phyloP scores from a whole-genome alignment of 805 yeast genomes.

The Ogataea ramenticola region DNA sequence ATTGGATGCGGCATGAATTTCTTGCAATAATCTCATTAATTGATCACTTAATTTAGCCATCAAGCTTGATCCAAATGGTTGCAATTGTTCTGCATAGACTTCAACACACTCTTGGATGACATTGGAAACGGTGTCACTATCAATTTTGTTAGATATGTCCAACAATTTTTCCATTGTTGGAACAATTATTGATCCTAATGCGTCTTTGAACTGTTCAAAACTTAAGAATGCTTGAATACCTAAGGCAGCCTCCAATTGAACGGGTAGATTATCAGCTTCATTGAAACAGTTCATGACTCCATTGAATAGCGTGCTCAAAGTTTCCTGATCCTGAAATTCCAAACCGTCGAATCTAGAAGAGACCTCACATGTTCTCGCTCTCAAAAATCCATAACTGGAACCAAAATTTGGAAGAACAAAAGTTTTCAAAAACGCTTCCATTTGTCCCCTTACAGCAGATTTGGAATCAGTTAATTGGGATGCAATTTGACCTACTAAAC shows the following conservation, averaged over 20 bases:
- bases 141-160: slow-evolving; percentile 70
- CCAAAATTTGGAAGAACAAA: slow-evolving; percentile 68
- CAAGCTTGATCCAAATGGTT: slow-evolving; percentile 79
- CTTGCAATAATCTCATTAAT: slow-evolving; percentile 62
- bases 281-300: slow-evolving; percentile 41
- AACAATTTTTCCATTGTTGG: slow-evolving; percentile 78
- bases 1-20: slow-evolving; percentile 56
- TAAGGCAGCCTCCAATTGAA: slow-evolving; percentile 75
- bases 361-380: slow-evolving; percentile 68
- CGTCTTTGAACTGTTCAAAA: slow-evolving; percentile 58
- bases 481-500: slow-evolving; percentile 70
- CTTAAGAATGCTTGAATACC: slow-evolving; percentile 76
- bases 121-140: slow-evolving; percentile 77
- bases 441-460: slow-evolving; percentile 52
- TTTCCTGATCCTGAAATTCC: slow-evolving; percentile 35
- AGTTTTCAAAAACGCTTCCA: slow-evolving; percentile 59
- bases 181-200: slow-evolving; percentile 60
- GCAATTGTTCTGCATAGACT: slow-evolving; percentile 76
- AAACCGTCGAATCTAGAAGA: slow-evolving; percentile 59
- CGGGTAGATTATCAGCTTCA: slow-evolving; percentile 55
- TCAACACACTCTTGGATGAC: slow-evolving; percentile 97
- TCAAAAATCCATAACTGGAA: slow-evolving; percentile 56
- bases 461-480: slow-evolving; percentile 46
- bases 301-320: slow-evolving; percentile 32
- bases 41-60: slow-evolving; percentile 61